Evolutionary conservation across 2,329 filamentous ascomycete species (phyloP), one percentile per base, ranked within the genome.

Genomic region (Cordyceps cicadae): DNA sequence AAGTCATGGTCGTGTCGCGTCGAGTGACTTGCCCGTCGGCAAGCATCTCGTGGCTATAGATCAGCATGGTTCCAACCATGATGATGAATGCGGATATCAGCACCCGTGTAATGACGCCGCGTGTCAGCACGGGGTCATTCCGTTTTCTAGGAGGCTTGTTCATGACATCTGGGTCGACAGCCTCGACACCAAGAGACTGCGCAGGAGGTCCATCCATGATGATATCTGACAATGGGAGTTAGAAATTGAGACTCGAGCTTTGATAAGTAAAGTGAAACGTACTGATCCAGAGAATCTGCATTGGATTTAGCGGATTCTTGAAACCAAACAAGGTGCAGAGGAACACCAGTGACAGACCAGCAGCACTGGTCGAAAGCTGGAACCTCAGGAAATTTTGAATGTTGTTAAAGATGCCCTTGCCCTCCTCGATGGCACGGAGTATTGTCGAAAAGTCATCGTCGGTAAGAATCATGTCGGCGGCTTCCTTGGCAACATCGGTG

Each of bases 281-380:
- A 97, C 93, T 99, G 70, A 99, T 99, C 94, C 94, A 99, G 48
- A 99, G 82, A 77, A 99, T 99, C 77, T 99, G 94, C 94, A 99
- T 99, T 54, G 94, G 92, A 72, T 99, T 99, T 63, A 99, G 81
- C 51, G 94, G 95, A 71, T 94, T 96, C 75, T 91, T 92, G 77
- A 95, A 94, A 45, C 94, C 94, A 63, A 97, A 82, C 67, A 90
- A 88, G 34, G 92, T 97, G 79, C 92, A 97, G 69, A 99, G 75
- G 66, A 99, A 85, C 19, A 99, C 94, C 59, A 99, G 81, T 62
- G 89, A 91, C 66, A 99, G 79, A 63, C 94, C 92, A 59, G 95
- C 94, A 21, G 95, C 94, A 71, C 92, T 97, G 53, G 94, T 99
- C 74, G 92, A 97, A 62, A 99, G 83, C 77, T 99, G 95, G 76